Conservation (phyloP, 495 filamentous ascomycete genomes). For the Penicillium pancosmium region DNA sequence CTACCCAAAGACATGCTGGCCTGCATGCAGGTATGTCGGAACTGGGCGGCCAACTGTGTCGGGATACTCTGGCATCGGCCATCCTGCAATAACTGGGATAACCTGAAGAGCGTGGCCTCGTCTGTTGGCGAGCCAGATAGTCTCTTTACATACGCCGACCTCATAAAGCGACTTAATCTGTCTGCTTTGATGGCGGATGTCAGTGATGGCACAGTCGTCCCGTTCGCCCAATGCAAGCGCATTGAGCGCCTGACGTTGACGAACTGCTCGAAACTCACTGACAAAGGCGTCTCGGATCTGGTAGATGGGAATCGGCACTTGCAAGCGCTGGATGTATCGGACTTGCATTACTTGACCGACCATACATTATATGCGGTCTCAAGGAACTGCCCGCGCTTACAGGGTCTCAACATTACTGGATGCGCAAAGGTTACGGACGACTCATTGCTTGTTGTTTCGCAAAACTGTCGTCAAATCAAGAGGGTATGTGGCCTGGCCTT, state of each 20-base stretch:
- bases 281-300: slow-evolving; percentile 77
- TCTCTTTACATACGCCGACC: slow-evolving; percentile 82
- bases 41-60: slow-evolving; percentile 91
- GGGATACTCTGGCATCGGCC: slow-evolving; percentile 95
- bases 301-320: slow-evolving; percentile 79
- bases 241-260: slow-evolving; percentile 94
- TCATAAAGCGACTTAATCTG: slow-evolving; percentile 90
- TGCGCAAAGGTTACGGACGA: slow-evolving; percentile 85
- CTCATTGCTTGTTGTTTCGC: slow-evolving; percentile 78
- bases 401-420: slow-evolving; percentile 90
- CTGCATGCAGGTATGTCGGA: slow-evolving; percentile 90
- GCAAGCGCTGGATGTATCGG: slow-evolving; percentile 89
- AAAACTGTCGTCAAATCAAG: slow-evolving; percentile 84
- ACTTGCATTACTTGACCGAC: slow-evolving; percentile 78
- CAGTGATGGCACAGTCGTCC: slow-evolving; percentile 85
- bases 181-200: slow-evolving; percentile 73
- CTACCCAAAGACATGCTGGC: slow-evolving; percentile 74
- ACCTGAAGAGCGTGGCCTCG: slow-evolving; percentile 73
- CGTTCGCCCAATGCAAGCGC: slow-evolving; percentile 82
- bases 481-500: slow-evolving; percentile 57
- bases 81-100: slow-evolving; percentile 80
- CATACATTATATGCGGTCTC: slow-evolving; percentile 79
- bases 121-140: slow-evolving; percentile 69
- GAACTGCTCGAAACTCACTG: slow-evolving; percentile 82
- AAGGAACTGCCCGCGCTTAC: slow-evolving; percentile 77